Conservation (phyloP, 768 basidiomycete species). For the Tricholoma saponaceum region DNA sequence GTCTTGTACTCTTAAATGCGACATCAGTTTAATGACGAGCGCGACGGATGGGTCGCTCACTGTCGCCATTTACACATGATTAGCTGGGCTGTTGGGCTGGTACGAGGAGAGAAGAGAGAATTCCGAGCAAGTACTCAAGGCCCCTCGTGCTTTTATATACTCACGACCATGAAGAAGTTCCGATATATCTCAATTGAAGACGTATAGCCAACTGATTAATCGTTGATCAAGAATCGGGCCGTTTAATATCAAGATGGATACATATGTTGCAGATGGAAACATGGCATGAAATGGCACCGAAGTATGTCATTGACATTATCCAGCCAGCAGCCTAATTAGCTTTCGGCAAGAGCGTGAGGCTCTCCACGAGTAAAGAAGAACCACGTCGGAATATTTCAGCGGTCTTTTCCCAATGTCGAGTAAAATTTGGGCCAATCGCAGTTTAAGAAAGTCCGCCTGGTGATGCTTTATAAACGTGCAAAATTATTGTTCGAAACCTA, state of each 20-base stretch:
- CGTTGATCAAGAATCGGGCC: slow-evolving; percentile 11
- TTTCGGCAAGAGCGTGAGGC: not conserved
- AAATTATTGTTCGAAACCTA: not conserved
- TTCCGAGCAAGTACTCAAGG: not conserved
- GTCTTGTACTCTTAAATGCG: slow-evolving; percentile 53
- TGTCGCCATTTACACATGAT: slow-evolving; percentile 73
- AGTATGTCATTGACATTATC: not conserved
- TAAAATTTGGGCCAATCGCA: not conserved
- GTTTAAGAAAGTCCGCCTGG: not conserved
- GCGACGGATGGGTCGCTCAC: slow-evolving; percentile 36
- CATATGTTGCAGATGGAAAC: slow-evolving; percentile 2
- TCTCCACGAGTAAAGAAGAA: not conserved
- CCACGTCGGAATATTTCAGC: not conserved
- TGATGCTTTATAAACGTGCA: not conserved
- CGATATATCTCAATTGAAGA: slow-evolving; percentile 9
- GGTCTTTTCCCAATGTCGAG: not conserved
- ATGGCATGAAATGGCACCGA: slow-evolving; percentile 3
- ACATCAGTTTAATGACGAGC: slow-evolving; percentile 8
- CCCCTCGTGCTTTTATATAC: slow-evolving; percentile 1
- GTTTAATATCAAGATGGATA: slow-evolving; percentile 8
- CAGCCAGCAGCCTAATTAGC: not conserved
- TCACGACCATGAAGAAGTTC: slow-evolving; percentile 7
- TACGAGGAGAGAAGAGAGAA: not conserved
- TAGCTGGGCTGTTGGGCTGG: slow-evolving; percentile 1
- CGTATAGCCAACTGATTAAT: slow-evolving; percentile 1